These are phyloP conservation scores for Saccharomyces hybrid DNA, from an alignment of 1,139 yeast genomes.

Conservation along the genomic window DNA sequence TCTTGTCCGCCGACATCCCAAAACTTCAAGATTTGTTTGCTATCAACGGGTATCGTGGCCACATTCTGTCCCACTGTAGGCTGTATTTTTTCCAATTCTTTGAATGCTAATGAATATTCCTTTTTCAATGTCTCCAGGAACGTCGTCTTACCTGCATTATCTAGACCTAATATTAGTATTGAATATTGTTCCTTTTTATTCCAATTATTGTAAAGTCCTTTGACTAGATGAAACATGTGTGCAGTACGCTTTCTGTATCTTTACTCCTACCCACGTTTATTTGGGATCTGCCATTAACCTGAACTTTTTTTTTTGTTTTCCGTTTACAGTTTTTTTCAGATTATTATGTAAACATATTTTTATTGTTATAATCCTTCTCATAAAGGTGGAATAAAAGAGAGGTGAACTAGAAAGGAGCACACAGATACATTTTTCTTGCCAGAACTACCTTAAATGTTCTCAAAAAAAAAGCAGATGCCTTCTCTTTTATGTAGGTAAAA, in stretches of 20 bases:
- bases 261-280: not conserved
- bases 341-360: not conserved
- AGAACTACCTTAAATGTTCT: not conserved
- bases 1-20: conserved; percentile 98
- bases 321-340: not conserved
- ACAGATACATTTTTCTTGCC: not conserved
- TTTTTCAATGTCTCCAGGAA: conserved; percentile 57
- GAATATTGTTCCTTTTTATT: conserved; percentile 61
- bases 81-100: conserved; percentile 39
- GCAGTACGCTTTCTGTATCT: not conserved
- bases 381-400: not conserved
- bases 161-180: conserved; percentile 78
- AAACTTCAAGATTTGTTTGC: conserved; percentile 56
- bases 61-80: conserved; percentile 77
- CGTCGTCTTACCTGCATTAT: conserved; percentile 93
- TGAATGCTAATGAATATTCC: conserved; percentile 37
- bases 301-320: not conserved
- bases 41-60: conserved; percentile 44
- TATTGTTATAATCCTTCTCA: not conserved
- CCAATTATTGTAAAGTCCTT: conserved; percentile 49
- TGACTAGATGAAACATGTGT: conserved; percentile 59
- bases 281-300: not conserved
- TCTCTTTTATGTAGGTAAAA: not conserved
- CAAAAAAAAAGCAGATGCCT: not conserved
- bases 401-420: not conserved